Evolutionary conservation across 2,329 filamentous ascomycete species (phyloP).

Genomic region (Penicillium sp.): DNA sequence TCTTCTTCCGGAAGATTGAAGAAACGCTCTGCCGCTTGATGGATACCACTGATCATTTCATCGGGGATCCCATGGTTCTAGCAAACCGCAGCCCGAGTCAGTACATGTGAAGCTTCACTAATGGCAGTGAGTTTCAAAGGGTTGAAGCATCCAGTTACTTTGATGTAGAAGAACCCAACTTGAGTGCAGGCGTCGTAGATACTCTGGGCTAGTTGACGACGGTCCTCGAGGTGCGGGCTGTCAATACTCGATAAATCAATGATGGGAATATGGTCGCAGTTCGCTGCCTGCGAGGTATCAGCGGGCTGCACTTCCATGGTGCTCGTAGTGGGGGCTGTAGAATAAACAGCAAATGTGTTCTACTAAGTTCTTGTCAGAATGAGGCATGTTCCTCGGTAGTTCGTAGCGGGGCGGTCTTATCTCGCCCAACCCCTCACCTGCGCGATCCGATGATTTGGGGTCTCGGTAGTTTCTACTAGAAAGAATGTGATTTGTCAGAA

Average conservation of each 20-base stretch:
- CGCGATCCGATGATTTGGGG: no score
- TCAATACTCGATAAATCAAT: slow-evolving; percentile 47
- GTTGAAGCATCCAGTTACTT: slow-evolving; percentile 12
- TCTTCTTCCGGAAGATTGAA: slow-evolving; percentile 41
- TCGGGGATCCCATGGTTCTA: slow-evolving; percentile 25
- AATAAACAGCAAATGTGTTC: background rate
- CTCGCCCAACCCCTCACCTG: no score
- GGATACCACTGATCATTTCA: slow-evolving; percentile 11
- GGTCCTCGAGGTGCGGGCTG: slow-evolving; percentile 34
- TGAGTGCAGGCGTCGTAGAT: slow-evolving; percentile 41
- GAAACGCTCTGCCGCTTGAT: slow-evolving; percentile 36
- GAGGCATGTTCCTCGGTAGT: background rate
- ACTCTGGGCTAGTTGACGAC: slow-evolving; percentile 39
- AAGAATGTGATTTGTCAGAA: no score
- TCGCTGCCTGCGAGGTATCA: slow-evolving; percentile 5
- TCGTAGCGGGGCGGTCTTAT: no score
- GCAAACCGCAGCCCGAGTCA: background rate
- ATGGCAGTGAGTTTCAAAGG: background rate
- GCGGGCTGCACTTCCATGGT: slow-evolving; percentile 1
- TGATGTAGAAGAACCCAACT: slow-evolving; percentile 48
- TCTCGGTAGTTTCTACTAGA: no score
- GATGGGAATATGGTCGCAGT: slow-evolving; percentile 38
- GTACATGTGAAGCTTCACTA: background rate
- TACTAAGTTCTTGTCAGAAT: background rate
- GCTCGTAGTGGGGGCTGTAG: background rate